Evolutionary conservation across 2,329 filamentous ascomycete genomes (phyloP).

Genomic region (Nothophaeocryptopus gaeumannii): DNA sequence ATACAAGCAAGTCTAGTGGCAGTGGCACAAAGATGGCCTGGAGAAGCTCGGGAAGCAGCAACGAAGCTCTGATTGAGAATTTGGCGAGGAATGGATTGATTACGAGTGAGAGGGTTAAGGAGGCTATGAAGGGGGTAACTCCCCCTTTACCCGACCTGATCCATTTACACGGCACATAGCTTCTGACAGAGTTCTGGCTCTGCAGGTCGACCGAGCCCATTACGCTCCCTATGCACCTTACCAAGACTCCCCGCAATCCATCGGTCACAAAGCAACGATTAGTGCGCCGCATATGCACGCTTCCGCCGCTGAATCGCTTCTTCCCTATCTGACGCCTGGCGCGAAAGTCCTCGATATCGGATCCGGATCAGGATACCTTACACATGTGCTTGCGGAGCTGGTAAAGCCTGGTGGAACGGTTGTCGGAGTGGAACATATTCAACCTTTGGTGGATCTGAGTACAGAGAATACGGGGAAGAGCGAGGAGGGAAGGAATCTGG

Average conservation of each 20-base stretch:
- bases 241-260: constrained; percentile 66
- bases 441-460: constrained; percentile 44
- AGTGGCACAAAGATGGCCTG: constrained; percentile 70
- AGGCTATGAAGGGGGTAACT: constrained; percentile 77
- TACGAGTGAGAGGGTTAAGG: constrained; percentile 65
- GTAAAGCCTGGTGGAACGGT: constrained; percentile 52
- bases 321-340: constrained; percentile 55
- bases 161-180: too few relatives aligned
- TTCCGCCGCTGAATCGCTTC: constrained; percentile 60
- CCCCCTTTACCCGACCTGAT: constrained; percentile 53
- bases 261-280: constrained; percentile 67
- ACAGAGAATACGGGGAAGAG: constrained; percentile 45
- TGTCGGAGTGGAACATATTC: constrained; percentile 51
- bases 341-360: constrained; percentile 51
- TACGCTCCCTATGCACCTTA: constrained; percentile 74
- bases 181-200: background rate
- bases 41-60: constrained; percentile 74
- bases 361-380: constrained; percentile 66
- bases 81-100: constrained; percentile 71
- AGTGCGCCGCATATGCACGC: constrained; percentile 73
- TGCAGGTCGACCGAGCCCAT: constrained; percentile 82
- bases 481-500: constrained; percentile 50
- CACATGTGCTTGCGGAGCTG: constrained; percentile 80
- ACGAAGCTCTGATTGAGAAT: constrained; percentile 74
- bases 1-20: background rate